Evolutionary conservation across 1,284 basidiomycete genomes (phyloP).

Genomic region (Coniferiporia weirii): DNA sequence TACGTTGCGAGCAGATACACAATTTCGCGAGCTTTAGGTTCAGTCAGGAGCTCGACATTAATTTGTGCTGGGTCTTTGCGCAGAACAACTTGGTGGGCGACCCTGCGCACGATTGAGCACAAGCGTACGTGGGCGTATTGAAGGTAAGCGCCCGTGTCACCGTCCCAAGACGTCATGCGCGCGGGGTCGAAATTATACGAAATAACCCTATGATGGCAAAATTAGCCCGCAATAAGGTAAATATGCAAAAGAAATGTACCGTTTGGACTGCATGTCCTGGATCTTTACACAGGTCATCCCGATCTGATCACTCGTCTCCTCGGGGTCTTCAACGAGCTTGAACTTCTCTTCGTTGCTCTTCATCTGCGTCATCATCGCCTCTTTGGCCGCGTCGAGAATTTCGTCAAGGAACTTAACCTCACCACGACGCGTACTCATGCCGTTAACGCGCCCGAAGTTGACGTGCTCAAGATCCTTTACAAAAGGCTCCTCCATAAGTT

Average conservation of each 20-base stretch:
- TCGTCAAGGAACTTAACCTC: conserved; percentile 96
- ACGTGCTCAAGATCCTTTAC: conserved; percentile 81
- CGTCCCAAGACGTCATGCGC: conserved; percentile 94
- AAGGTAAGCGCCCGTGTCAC: conserved; percentile 93
- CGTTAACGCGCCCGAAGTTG: conserved; percentile 89
- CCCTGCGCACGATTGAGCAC: conserved; percentile 90
- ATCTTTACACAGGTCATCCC: conserved; percentile 98
- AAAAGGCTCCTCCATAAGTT: conserved; percentile 88
- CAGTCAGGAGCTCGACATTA: conserved; percentile 63
- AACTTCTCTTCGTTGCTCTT: conserved; percentile 93
- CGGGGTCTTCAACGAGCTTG: conserved; percentile 83
- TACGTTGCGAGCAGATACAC: conserved; percentile 83
- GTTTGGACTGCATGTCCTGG: conserved; percentile 94
- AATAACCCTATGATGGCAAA: not conserved
- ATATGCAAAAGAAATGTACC: conserved; percentile 43
- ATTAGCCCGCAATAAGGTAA: not conserved
- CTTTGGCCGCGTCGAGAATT: conserved; percentile 88
- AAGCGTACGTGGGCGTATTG: conserved; percentile 97
- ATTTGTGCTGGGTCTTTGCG: conserved; percentile 61
- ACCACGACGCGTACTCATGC: conserved; percentile 97
- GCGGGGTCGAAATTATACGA: conserved; percentile 90
- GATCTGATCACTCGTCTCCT: conserved; percentile 76
- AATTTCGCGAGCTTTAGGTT: conserved; percentile 81
- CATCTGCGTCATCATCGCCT: conserved; percentile 98
- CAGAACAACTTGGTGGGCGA: conserved; percentile 82